Conservation (phyloP, 192 early-diverging fungal species). For the Umbelopsis sp. region DNA sequence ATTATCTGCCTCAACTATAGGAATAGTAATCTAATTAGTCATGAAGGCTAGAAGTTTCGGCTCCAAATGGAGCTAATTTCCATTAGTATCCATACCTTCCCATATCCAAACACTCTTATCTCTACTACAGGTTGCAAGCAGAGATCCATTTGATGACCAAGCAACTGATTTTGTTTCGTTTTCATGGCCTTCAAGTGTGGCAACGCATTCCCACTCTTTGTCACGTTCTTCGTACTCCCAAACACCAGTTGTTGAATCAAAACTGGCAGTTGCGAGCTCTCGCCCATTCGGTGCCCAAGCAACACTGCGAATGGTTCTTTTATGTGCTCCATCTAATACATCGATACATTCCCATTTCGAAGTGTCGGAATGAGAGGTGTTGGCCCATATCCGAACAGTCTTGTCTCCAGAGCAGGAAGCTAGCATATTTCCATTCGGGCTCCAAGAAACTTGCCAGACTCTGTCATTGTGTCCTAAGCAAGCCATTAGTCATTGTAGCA, state of each 20-base stretch:
- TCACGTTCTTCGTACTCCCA: conserved; percentile 75
- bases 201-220: conserved; percentile 82
- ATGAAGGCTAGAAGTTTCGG: neutral
- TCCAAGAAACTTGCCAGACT: conserved; percentile 89
- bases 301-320: conserved; percentile 88
- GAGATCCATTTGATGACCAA: conserved; percentile 79
- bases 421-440: conserved; percentile 69
- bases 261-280: conserved; percentile 84
- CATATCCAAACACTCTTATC: conserved; percentile 99
- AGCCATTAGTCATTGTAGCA: neutral
- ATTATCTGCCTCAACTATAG: conserved; percentile 67
- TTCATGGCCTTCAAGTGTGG: conserved; percentile 97
- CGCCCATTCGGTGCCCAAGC: conserved; percentile 76
- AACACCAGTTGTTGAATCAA: conserved; percentile 91
- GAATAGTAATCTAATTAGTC: neutral
- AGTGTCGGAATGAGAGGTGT: conserved; percentile 39
- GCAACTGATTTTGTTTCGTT: conserved; percentile 95
- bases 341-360: conserved; percentile 71
- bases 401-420: conserved; percentile 89
- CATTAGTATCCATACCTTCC: conserved; percentile 61
- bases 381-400: conserved; percentile 85
- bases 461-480: conserved; percentile 76
- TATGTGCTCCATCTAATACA: conserved; percentile 83
- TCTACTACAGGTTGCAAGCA: conserved; percentile 92
- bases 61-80: neutral